Conservation (phyloP, 306 rosid species). For the Purshia tridentata region DNA sequence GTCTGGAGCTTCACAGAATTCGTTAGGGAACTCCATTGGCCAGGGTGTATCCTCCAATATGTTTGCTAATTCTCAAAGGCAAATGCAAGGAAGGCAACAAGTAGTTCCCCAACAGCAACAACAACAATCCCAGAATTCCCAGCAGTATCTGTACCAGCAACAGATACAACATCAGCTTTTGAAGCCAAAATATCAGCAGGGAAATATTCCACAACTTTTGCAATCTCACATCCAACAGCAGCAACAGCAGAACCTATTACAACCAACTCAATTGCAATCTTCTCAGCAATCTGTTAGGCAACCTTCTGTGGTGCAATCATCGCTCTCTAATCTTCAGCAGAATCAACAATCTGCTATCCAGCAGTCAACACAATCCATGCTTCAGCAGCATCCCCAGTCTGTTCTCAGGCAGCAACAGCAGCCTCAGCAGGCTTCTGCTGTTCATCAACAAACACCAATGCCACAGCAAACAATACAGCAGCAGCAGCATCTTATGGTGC, state of each 20-base stretch:
- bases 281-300: constrained; percentile 79
- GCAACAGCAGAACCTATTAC: constrained; percentile 68
- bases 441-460: constrained; percentile 62
- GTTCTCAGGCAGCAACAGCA: constrained; percentile 81
- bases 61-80: constrained; percentile 71
- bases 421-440: constrained; percentile 57
- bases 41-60: constrained; percentile 64
- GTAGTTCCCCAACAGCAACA: constrained; percentile 68
- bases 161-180: constrained; percentile 47
- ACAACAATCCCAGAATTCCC: constrained; percentile 61
- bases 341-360: constrained; percentile 70
- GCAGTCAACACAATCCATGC: constrained; percentile 65
- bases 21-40: constrained; percentile 61
- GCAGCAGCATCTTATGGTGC: constrained; percentile 59
- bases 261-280: constrained; percentile 69
- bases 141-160: constrained; percentile 59
- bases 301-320: constrained; percentile 54
- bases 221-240: constrained; percentile 67
- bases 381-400: constrained; percentile 77
- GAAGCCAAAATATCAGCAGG: constrained; percentile 60
- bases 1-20: constrained; percentile 52
- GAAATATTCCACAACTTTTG: constrained; percentile 43
- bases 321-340: constrained; percentile 65
- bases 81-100: constrained; percentile 76
- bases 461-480: constrained; percentile 63